Percentiles rank a stretch among this genome's conserved stretches.
Evolutionary conservation across 2,329 filamentous ascomycete genomes (phyloP).

Genomic region (Paramyrothecium sp.): DNA sequence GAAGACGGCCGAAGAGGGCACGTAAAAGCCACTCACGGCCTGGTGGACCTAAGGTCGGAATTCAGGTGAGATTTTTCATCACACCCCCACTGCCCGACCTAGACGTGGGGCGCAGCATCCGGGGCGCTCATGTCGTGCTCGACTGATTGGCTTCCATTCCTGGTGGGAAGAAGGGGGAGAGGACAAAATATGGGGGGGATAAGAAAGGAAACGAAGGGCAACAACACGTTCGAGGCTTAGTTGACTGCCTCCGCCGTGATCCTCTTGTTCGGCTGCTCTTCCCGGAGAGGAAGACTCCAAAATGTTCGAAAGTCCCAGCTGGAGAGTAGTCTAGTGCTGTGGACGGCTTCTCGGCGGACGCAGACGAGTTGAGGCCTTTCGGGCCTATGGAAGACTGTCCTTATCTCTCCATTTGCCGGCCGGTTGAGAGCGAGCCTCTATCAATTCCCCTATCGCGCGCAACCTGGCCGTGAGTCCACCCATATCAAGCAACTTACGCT

Average conservation of each 20-base stretch:
- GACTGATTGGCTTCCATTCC: slow-evolving; percentile 30
- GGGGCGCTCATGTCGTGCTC: slow-evolving; percentile 23
- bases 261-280: too few relatives aligned
- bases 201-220: neutral
- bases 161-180: slow-evolving; percentile 3
- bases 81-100: slow-evolving; percentile 14
- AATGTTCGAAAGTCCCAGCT: too few relatives aligned
- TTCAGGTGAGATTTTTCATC: slow-evolving; percentile 1
- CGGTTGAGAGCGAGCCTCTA: neutral
- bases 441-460: too few relatives aligned
- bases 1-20: neutral
- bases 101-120: slow-evolving; percentile 24
- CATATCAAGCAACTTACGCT: too few relatives aligned
- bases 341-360: too few relatives aligned
- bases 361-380: neutral
- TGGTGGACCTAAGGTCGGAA: neutral
- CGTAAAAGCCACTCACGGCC: neutral
- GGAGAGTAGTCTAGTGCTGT: too few relatives aligned
- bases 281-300: too few relatives aligned
- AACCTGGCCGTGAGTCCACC: too few relatives aligned
- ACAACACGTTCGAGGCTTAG: neutral
- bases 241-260: too few relatives aligned
- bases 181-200: neutral
- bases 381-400: neutral
- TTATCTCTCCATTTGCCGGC: neutral